Percentiles rank a stretch among this genome's conserved stretches.
phyloP scores from a whole-genome alignment of 345 rosid genomes.

The Jatropha curcas region DNA sequence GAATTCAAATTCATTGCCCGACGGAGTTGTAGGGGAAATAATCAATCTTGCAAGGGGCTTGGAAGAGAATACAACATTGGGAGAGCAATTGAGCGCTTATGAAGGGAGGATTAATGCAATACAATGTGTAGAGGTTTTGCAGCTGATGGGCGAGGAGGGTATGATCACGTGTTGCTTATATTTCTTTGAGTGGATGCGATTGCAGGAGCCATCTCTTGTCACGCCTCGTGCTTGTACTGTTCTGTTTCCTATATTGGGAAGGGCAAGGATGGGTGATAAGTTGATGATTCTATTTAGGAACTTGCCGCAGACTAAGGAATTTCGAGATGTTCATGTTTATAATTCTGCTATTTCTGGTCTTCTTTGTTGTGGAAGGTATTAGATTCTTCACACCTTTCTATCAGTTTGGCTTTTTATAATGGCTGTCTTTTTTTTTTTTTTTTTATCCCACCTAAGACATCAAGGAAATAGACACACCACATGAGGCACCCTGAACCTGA shows the following conservation, averaged over 20 bases:
- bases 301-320: constrained; percentile 58
- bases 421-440: background rate
- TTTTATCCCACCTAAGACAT: no score
- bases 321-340: constrained; percentile 65
- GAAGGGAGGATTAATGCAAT: constrained; percentile 40
- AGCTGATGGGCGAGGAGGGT: constrained; percentile 59
- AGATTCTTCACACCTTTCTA: background rate
- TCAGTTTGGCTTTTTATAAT: background rate
- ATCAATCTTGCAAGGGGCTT: constrained; percentile 50
- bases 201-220: constrained; percentile 68
- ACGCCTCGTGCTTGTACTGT: constrained; percentile 68
- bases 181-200: constrained; percentile 84
- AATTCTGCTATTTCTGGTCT: constrained; percentile 80
- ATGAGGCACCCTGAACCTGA: no score
- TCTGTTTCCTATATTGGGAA: constrained; percentile 67
- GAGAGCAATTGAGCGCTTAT: constrained; percentile 55
- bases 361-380: constrained; percentile 58
- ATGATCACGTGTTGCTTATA: constrained; percentile 52
- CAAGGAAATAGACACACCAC: no score
- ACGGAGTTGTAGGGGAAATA: constrained; percentile 46
- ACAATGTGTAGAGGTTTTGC: constrained; percentile 59
- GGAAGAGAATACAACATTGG: constrained; percentile 58
- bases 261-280: constrained; percentile 52
- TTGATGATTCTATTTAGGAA: constrained; percentile 57
- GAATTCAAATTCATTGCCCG: constrained; percentile 16